Evolutionary conservation across 371 early-diverging fungal genomes (phyloP).

Genomic region (Syncephalis plumigaleata): DNA sequence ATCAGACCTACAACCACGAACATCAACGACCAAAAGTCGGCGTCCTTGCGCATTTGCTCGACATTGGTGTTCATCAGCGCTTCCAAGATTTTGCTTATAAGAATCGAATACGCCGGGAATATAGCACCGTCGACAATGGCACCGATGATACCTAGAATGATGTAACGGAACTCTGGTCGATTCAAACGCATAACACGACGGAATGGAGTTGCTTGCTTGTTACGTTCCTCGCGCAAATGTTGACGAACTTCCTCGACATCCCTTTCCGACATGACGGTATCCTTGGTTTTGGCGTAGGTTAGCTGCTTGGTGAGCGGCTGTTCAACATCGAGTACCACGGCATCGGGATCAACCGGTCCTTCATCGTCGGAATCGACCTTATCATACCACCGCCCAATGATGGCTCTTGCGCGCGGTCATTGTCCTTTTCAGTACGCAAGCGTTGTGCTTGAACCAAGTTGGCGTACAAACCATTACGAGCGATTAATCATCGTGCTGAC

Average conservation of each 20-base stretch:
- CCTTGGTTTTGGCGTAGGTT: not conserved
- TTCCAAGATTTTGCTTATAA: conserved; percentile 27
- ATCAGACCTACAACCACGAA: conserved; percentile 42
- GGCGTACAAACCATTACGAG: conserved; percentile 26
- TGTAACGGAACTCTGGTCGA: conserved; percentile 10
- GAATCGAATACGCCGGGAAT: conserved; percentile 26
- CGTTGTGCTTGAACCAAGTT: conserved; percentile 33
- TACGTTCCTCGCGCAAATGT: too few relatives aligned
- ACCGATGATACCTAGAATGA: conserved; percentile 8
- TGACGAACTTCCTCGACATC: conserved; percentile 2
- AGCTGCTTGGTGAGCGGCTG: too few relatives aligned
- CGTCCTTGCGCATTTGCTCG: conserved; percentile 10
- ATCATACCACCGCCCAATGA: too few relatives aligned
- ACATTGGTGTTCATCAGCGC: conserved; percentile 12
- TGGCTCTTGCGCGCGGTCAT: too few relatives aligned
- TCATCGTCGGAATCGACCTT: too few relatives aligned
- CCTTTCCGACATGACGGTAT: not conserved
- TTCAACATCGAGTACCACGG: too few relatives aligned
- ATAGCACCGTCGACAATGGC: conserved; percentile 9
- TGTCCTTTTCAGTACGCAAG: conserved; percentile 4
- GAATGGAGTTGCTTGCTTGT: conserved; percentile 1
- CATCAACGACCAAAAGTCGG: conserved; percentile 57
- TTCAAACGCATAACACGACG: conserved; percentile 5
- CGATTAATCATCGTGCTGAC: conserved; percentile 46
- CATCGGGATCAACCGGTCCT: too few relatives aligned